phyloP scores from a whole-genome alignment of 169 alveolate genomes.

The Cryptosporidium sp. region DNA sequence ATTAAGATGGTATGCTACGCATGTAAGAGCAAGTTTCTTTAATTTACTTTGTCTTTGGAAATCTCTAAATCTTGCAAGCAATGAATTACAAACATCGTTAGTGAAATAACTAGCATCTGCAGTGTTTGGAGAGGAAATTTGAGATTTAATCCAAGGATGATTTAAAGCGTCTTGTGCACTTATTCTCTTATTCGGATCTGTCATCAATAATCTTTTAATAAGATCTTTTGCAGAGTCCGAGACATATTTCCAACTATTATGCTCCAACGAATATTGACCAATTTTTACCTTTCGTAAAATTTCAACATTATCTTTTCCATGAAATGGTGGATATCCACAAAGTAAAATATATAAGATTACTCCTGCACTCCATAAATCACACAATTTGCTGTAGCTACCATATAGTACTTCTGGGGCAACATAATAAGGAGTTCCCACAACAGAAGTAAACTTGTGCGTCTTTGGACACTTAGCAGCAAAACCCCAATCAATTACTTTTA shows the following conservation, averaged over 20 bases:
- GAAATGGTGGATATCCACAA: conserved; percentile 88
- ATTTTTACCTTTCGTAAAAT: conserved; percentile 85
- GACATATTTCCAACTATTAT: conserved; percentile 90
- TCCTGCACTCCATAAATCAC: conserved; percentile 96
- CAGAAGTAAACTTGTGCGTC: conserved; percentile 86
- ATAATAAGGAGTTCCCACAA: conserved; percentile 95
- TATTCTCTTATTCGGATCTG: conserved; percentile 88
- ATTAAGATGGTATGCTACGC: conserved; percentile 91
- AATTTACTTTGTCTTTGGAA: conserved; percentile 89
- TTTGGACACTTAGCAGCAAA: conserved; percentile 90
- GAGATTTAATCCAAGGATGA: conserved; percentile 90
- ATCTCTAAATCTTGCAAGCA: conserved; percentile 86
- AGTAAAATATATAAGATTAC: conserved; percentile 88
- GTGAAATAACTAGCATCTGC: conserved; percentile 46
- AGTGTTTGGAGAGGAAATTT: conserved; percentile 67
- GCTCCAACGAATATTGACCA: conserved; percentile 88
- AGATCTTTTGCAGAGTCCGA: conserved; percentile 90
- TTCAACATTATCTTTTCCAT: conserved; percentile 91
- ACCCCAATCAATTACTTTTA: conserved; percentile 95
- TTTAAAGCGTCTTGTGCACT: conserved; percentile 92
- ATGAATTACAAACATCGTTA: conserved; percentile 76
- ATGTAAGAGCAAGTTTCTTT: conserved; percentile 93
- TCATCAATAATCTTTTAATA: conserved; percentile 84
- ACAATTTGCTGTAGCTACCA: conserved; percentile 91
- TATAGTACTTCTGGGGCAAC: conserved; percentile 96